Evolutionary conservation across 2,329 filamentous ascomycete species (phyloP), one percentile per base, ranked within the genome.

Genomic region (Colletotrichum plurivorum): DNA sequence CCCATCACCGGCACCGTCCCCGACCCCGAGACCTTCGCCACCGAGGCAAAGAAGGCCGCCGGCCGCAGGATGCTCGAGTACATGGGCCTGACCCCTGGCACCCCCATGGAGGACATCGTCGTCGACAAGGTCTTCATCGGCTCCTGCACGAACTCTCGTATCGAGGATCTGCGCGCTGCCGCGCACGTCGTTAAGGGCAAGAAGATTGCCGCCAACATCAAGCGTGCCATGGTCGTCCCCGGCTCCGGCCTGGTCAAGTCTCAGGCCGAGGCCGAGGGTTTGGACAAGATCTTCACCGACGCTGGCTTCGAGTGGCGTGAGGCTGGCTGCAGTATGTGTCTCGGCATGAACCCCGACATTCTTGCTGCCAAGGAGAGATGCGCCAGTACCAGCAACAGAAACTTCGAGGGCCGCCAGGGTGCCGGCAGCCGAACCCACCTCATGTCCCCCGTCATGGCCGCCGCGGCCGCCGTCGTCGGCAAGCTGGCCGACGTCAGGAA

Each of bases 311-410:
- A 98, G 80, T 98, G 95, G 95, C 90, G 96, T 78, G 96, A 99
- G 84, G 96, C 96, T 73, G 96, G 96, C 57, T 99, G 96, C 88
- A 97, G 94, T 71, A 99, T 99, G 96, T 98, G 96, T 79, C 88
- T 99, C 63, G 96, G 96, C 79, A 99, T 99, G 95, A 99, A 99
- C 85, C 95, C 96, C 0, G 96, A 99, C 80, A 98, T 99, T 72
- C 88, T 98, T 54, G 90, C 94, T 2, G 95, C 96, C 62, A 89
- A 92, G 79, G 96, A 99, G 84, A 92, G 96, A 76, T 98, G 96
- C 79, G 96, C 96, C 49, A 95, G 92, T 78, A 98, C 96, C 57
- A 97, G 94, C 71, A 98, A 98, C 84, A 93, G 96, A 76, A 98
- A 98, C 83, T 98, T 98, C 75, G 96, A 98, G 80, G 96, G 96